Base-by-base conservation (phyloP, 192 early-diverging fungal species). In the Rhizoclosmatium sp. region DNA sequence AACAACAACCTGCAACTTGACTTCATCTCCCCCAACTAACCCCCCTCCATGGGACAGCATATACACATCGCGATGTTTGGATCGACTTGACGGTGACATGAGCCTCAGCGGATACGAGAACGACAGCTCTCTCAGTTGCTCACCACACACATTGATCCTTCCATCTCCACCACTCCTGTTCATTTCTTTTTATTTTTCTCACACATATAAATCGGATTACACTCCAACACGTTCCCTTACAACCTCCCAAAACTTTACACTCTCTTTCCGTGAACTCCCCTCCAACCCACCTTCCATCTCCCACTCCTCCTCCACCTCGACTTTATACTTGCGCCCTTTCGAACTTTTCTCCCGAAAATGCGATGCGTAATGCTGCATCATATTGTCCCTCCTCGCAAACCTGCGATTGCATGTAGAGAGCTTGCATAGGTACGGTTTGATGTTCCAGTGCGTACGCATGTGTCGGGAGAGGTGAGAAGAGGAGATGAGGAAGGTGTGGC, bases 1-100 rank as follows among this genome's bases (percentile, higher is more conserved):
- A 0, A 89, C 78, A 7, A 82, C 77, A 1, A 90, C 84, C 45
- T 84, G 62, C 41, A 94, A 65, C 60, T 82, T 71, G 62, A 92
- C 82, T 31, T 59, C 74, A 78, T 92, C 90, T 9, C 91, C 91
- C 59, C 86, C 85, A 2, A 91, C 86, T 19, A 93, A 84, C 3
- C 93, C 93, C 16, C 92, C 93, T 49, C 91, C 89, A 66, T 92
- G 91, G 10, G 87, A 82, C 42, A 93, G 79, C 40, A 94, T 83
- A 76, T 92, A 92, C 39, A 87, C 89, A 23, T 85, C 84, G 5
- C 51, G 51, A 54, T 16, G 5, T 16, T 54, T 54, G 51, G 9
- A 54, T 54, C 16, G 9, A 12, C 51, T 7, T 7, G 5, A 16
- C 5, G 51, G 51, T 54, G 51, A 54, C 5, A 54, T 12, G 5